These are phyloP conservation scores for Kluyveromyces dobzhanskii DNA, from an alignment of 805 yeast genomes.

Conservation along the genomic window DNA sequence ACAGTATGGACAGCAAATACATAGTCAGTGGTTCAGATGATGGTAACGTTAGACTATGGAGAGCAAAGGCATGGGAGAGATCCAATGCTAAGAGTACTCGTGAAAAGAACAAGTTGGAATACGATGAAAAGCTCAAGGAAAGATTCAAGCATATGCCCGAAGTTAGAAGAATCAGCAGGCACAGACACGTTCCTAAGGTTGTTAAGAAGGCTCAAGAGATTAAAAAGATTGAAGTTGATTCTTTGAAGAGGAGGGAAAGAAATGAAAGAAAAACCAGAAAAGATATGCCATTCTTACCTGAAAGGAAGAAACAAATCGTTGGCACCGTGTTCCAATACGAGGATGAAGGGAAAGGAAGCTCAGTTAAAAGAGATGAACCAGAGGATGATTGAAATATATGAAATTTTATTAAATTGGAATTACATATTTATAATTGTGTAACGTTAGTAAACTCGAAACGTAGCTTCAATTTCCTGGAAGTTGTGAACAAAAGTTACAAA, in stretches of 20 bases:
- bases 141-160: conserved; percentile 96
- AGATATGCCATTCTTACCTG: conserved; percentile 50
- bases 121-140: conserved; percentile 85
- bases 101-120: conserved; percentile 76
- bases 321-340: conserved; percentile 64
- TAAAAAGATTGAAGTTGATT: conserved; percentile 62
- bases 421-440: no score
- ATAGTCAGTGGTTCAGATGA: conserved; percentile 91
- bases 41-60: conserved; percentile 91
- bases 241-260: conserved; percentile 72
- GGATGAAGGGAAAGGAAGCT: conserved; percentile 16
- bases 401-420: no score
- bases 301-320: conserved; percentile 80
- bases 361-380: conserved; percentile 5
- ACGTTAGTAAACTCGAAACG: no score
- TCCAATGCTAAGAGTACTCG: conserved; percentile 72
- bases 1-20: conserved; percentile 82
- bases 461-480: no score
- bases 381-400: background rate
- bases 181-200: conserved; percentile 83
- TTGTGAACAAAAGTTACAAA: no score
- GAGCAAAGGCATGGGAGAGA: conserved; percentile 79
- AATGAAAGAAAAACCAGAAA: conserved; percentile 77
- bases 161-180: conserved; percentile 78
- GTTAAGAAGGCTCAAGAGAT: conserved; percentile 86